Evolutionary conservation across 2,329 filamentous ascomycete species (phyloP), one percentile per base, ranked within the genome.

Genomic region (Sclerotinia nivalis): DNA sequence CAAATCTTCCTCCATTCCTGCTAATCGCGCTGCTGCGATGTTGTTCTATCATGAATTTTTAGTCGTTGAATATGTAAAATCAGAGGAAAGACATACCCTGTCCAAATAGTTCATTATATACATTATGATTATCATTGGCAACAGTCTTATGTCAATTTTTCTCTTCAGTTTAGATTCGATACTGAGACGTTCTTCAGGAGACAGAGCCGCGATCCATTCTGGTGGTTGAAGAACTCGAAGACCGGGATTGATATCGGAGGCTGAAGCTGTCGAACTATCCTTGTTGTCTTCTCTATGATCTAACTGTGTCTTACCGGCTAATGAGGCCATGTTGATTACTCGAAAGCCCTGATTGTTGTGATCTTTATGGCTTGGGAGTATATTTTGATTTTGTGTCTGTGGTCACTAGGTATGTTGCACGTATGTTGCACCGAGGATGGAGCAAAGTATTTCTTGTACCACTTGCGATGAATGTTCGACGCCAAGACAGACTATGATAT

Each of bases 101-200:
- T 89, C 87, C 18, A 91, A 80, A 76, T 90, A 91, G 75, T 91
- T 91, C 81, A 91, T 82, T 74, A 91, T 89, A 73, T 91, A 92
- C 84, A 92, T 91, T 62, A 91, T 74, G 66, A 91, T 86, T 55
- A 91, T 82, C 80, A 89, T 88, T 0, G 90, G 90, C 74, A 93
- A 81, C 50, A 92, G 78, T 66, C 89, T 82, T 18, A 85, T 73
- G 77, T 93, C 90, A 68, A 92, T 87, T 78, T 91, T 92, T 71
- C 85, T 83, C 71, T 85, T 82, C 65, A 93, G 79, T 67, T 82
- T 84, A 70, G 80, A 83, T 77, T 93, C 89, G 1, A 87, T 81
- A 9, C 76, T 75, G 0, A 77, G 68, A 54, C 86, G 83, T 73
- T 88, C 81, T 72, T 87, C 86, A 1, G 82, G 80, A 2, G 83